phyloP scores from a whole-genome alignment of 83 land plant species.

The Larix sibirica region DNA sequence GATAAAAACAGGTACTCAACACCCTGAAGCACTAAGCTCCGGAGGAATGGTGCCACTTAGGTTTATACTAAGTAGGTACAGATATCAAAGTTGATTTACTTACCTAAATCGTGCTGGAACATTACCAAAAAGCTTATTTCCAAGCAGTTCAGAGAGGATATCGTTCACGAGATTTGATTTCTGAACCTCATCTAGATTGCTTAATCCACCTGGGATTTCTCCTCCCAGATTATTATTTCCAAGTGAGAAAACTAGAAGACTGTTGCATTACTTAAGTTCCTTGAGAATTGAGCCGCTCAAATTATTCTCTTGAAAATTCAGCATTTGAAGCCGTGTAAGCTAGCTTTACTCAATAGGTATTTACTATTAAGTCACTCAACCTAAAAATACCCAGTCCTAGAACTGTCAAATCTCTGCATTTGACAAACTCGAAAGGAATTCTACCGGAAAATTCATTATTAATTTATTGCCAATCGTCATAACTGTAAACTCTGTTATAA shows the following conservation, averaged over 20 bases:
- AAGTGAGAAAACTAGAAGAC: slow-evolving; percentile 35
- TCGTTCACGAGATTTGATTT: slow-evolving; percentile 57
- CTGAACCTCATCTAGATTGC: slow-evolving; percentile 38
- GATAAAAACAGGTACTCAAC: slow-evolving; percentile 50
- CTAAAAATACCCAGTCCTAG: slow-evolving; percentile 43
- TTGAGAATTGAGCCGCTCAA: slow-evolving; percentile 60
- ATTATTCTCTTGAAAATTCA: slow-evolving; percentile 43
- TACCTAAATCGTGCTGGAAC: slow-evolving; percentile 40
- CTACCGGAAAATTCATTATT: slow-evolving; percentile 42
- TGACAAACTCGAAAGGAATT: slow-evolving; percentile 43
- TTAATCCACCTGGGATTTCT: slow-evolving; percentile 43
- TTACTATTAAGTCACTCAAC: slow-evolving; percentile 31
- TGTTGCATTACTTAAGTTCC: slow-evolving; percentile 41
- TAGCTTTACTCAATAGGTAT: slow-evolving; percentile 43
- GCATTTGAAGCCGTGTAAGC: slow-evolving; percentile 26
- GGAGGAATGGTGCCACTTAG: slow-evolving; percentile 52
- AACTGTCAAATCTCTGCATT: slow-evolving; percentile 24
- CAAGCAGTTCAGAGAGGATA: slow-evolving; percentile 44
- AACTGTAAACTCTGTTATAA: slow-evolving; percentile 34
- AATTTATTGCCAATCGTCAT: slow-evolving; percentile 39
- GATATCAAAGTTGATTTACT: slow-evolving; percentile 36
- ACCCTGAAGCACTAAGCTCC: slow-evolving; percentile 45
- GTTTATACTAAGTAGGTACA: slow-evolving; percentile 55
- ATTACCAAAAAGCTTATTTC: slow-evolving; percentile 55
- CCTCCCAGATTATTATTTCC: slow-evolving; percentile 53